These are phyloP conservation scores for Rosa rugosa DNA, from an alignment of 306 rosid species.

Conservation along the genomic window DNA sequence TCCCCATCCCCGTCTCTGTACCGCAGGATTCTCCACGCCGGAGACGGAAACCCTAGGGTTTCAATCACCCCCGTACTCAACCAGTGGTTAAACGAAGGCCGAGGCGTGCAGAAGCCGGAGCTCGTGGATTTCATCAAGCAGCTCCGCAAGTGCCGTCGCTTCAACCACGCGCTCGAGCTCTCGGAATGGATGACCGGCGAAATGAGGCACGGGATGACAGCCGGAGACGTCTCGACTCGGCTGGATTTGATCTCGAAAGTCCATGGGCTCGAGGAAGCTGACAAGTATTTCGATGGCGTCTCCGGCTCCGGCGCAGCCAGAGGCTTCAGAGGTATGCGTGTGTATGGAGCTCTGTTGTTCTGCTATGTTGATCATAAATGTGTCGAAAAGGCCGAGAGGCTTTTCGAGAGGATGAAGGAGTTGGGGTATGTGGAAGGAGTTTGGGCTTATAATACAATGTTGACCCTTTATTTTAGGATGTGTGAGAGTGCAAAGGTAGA, in stretches of 20 bases:
- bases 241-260: background rate
- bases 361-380: conserved; percentile 51
- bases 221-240: background rate
- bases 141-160: background rate
- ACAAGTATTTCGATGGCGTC: background rate
- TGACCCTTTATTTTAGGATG: conserved; percentile 45
- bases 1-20: conserved; percentile 24
- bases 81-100: background rate
- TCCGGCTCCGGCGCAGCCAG: background rate
- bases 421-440: conserved; percentile 16
- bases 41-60: background rate
- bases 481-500: conserved; percentile 49
- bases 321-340: conserved; percentile 14
- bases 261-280: background rate
- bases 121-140: background rate
- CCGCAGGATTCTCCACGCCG: background rate
- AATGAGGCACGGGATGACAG: background rate
- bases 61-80: background rate
- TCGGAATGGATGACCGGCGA: background rate
- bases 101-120: background rate
- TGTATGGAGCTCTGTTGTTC: conserved; percentile 49
- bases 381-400: conserved; percentile 54
- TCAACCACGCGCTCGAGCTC: background rate
- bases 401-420: conserved; percentile 54
- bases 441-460: conserved; percentile 45